Evolutionary conservation across 805 yeast genomes (phyloP).

Genomic region (Nakazawaea pomicola): DNA sequence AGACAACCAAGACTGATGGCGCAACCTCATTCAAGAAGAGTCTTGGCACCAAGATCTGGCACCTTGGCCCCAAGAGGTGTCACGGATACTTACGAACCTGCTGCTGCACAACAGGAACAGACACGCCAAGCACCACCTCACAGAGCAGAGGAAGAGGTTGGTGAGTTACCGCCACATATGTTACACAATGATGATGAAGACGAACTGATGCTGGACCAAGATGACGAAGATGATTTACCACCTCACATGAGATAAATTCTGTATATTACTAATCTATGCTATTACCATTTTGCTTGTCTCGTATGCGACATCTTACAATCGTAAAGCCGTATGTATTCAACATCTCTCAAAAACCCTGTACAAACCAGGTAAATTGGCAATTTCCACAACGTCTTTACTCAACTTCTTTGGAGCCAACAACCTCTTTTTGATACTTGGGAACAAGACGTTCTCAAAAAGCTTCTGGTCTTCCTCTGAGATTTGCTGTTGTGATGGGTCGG

Average conservation of each 20-base stretch:
- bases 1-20: not conserved
- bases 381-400: constrained; percentile 59
- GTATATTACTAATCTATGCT: not conserved
- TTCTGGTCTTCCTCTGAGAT: constrained; percentile 21
- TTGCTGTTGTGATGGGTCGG: constrained; percentile 14
- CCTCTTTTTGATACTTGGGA: constrained; percentile 59
- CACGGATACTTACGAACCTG: too few species aligned
- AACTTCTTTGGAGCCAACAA: constrained; percentile 60
- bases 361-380: constrained; percentile 88
- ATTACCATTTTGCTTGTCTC: too few species aligned
- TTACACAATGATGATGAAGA: constrained; percentile 3
- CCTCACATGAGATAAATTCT: constrained; percentile 11
- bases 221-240: constrained; percentile 8
- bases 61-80: constrained; percentile 3
- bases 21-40: constrained; percentile 2
- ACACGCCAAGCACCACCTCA: too few species aligned
- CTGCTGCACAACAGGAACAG: too few species aligned
- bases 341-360: constrained; percentile 94
- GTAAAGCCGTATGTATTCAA: too few species aligned
- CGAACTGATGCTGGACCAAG: constrained; percentile 5
- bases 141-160: too few species aligned
- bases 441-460: constrained; percentile 50
- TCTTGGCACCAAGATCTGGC: constrained; percentile 8
- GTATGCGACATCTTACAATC: too few species aligned
- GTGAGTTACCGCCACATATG: constrained; percentile 12